phyloP scores from a whole-genome alignment of 495 filamentous ascomycete genomes.

The Hypomontagnella submonticulosa region DNA sequence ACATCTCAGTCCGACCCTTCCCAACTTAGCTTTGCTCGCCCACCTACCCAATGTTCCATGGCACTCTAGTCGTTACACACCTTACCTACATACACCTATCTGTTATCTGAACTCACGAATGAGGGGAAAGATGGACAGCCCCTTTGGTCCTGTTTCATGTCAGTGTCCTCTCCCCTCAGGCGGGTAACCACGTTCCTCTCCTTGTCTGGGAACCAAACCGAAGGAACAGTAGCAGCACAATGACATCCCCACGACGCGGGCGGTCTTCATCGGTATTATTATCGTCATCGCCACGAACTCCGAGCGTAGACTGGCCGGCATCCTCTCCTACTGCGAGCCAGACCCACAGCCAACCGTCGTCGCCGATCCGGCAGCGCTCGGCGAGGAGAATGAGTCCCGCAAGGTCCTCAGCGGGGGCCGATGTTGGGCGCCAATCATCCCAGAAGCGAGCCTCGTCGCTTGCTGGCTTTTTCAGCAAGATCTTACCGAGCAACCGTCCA shows the following conservation, averaged over 20 bases:
- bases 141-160: slow-evolving; percentile 29
- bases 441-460: slow-evolving; percentile 48
- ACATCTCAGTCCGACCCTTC: slow-evolving; percentile 26
- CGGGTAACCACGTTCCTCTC: slow-evolving; percentile 26
- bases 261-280: slow-evolving; percentile 35
- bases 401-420: slow-evolving; percentile 7
- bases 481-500: slow-evolving; percentile 55
- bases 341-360: slow-evolving; percentile 30
- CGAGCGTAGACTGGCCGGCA: slow-evolving; percentile 27
- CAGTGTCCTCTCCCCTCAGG: slow-evolving; percentile 4
- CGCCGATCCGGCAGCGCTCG: slow-evolving; percentile 26
- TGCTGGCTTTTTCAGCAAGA: slow-evolving; percentile 47
- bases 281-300: slow-evolving; percentile 22
- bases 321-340: slow-evolving; percentile 26
- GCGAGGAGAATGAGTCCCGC: slow-evolving; percentile 33
- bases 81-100: neutral
- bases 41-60: neutral
- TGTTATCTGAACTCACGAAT: slow-evolving; percentile 18
- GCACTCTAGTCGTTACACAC: neutral
- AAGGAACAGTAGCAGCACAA: slow-evolving; percentile 5
- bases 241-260: slow-evolving; percentile 25
- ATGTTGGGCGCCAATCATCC: slow-evolving; percentile 1
- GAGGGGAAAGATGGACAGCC: slow-evolving; percentile 19
- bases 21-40: slow-evolving; percentile 17
- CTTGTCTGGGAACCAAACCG: slow-evolving; percentile 1